A percentile compares a stretch with the other conserved stretches of the same genome.
phyloP scores from a whole-genome alignment of 768 basidiomycete genomes.

The Macrolepiota albuminosa region DNA sequence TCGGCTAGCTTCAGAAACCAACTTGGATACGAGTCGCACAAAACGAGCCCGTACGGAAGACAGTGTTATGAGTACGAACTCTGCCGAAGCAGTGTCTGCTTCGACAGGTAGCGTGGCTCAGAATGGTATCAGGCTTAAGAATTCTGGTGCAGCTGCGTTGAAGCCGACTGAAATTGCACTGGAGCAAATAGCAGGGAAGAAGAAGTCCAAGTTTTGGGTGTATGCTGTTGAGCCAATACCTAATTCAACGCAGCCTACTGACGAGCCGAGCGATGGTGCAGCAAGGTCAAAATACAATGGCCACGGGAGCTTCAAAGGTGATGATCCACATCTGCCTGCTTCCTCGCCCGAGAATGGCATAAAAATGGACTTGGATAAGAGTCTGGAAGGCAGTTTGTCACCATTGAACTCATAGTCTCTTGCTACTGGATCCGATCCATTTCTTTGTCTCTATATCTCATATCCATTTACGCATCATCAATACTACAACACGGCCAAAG shows the following conservation, averaged over 20 bases:
- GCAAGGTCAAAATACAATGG: conserved; percentile 6
- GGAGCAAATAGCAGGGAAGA: conserved; percentile 74
- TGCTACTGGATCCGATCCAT: not conserved
- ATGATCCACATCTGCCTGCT: conserved; percentile 4
- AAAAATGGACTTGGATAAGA: conserved; percentile 25
- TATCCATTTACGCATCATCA: conserved; percentile 7
- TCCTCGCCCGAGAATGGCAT: conserved; percentile 13
- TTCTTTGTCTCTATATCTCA: conserved; percentile 1
- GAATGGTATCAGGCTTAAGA: conserved; percentile 43
- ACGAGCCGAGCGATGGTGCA: conserved; percentile 13
- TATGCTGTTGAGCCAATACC: conserved; percentile 77
- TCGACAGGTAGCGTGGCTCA: conserved; percentile 22
- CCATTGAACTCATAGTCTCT: conserved; percentile 29
- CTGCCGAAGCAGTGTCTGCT: conserved; percentile 35
- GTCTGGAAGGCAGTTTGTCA: conserved; percentile 38
- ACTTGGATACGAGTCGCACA: conserved; percentile 43
- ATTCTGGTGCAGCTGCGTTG: conserved; percentile 57
- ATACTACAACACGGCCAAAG: conserved; percentile 1
- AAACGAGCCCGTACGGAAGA: conserved; percentile 81
- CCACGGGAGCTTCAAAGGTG: conserved; percentile 8
- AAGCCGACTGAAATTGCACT: conserved; percentile 72
- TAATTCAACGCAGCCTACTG: conserved; percentile 22
- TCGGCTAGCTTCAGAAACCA: conserved; percentile 55
- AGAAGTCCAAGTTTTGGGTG: conserved; percentile 84
- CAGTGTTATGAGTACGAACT: conserved; percentile 55